phyloP scores from a whole-genome alignment of 2,329 filamentous ascomycete genomes.

The Fusarium pseudograminearum region DNA sequence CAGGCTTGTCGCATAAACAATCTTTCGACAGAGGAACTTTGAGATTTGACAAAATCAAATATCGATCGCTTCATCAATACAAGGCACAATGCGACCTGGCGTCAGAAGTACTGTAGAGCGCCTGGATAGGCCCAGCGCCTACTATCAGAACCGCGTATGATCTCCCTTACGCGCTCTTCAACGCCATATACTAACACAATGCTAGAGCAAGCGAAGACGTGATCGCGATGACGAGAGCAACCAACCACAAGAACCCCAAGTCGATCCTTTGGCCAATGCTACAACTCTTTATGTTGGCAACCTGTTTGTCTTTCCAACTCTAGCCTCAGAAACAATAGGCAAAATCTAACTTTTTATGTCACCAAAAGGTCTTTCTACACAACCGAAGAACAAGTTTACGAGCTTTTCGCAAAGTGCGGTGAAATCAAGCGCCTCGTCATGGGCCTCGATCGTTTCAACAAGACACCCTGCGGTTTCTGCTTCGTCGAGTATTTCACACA shows the following conservation, averaged over 20 bases:
- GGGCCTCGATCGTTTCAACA: conserved; percentile 96
- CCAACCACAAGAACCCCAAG: conserved; percentile 60
- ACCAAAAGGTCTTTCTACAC: conserved; percentile 88
- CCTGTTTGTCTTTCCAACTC: conserved; percentile 66
- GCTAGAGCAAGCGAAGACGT: conserved; percentile 78
- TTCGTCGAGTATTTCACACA: conserved; percentile 99
- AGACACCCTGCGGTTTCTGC: conserved; percentile 98
- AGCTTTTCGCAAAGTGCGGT: conserved; percentile 94
- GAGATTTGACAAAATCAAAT: background rate
- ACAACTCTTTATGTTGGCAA: conserved; percentile 98
- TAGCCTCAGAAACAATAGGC: background rate
- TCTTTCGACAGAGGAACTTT: background rate
- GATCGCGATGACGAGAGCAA: conserved; percentile 69
- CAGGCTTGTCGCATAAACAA: background rate
- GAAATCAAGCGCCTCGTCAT: conserved; percentile 98
- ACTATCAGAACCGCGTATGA: conserved; percentile 84
- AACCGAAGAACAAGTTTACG: conserved; percentile 98
- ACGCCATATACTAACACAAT: conserved; percentile 9
- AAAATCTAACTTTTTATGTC: conserved; percentile 31
- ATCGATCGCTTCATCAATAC: background rate
- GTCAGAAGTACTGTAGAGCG: conserved; percentile 83
- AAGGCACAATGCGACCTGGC: conserved; percentile 57
- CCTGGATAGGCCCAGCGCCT: conserved; percentile 93
- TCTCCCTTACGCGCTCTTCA: conserved; percentile 1
- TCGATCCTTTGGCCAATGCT: conserved; percentile 83